Conservation (phyloP, 2,329 filamentous ascomycete species). For the Anthostomella pinea region DNA sequence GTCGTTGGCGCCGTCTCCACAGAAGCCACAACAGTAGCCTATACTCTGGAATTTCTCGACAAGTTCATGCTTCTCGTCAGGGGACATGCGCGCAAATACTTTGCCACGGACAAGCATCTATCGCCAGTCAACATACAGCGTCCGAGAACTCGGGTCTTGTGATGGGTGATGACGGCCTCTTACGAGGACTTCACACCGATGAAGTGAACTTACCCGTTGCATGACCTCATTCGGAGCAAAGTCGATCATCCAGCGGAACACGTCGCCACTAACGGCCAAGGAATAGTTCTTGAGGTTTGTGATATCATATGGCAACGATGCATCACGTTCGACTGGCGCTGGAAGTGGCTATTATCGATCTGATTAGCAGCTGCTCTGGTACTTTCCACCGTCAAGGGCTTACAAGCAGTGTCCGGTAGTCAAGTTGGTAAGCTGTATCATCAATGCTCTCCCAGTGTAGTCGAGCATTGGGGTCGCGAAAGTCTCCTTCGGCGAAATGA, state of each 20-base stretch:
- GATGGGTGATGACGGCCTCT: background rate
- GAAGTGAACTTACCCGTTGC: conserved; percentile 53
- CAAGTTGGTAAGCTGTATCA: conserved; percentile 72
- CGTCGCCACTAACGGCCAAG: conserved; percentile 84
- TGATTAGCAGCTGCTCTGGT: conserved; percentile 2
- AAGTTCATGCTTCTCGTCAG: conserved; percentile 96
- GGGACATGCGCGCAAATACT: conserved; percentile 97
- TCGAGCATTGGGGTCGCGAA: conserved; percentile 67
- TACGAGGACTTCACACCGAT: background rate
- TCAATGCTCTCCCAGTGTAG: conserved; percentile 95
- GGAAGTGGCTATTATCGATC: conserved; percentile 60
- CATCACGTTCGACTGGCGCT: conserved; percentile 67
- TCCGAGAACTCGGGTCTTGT: no score
- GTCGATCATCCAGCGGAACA: conserved; percentile 95
- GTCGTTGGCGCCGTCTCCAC: conserved; percentile 95
- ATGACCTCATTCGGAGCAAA: conserved; percentile 80
- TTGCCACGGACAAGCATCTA: conserved; percentile 88
- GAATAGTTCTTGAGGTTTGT: conserved; percentile 81
- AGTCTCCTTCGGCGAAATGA: conserved; percentile 76
- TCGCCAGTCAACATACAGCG: conserved; percentile 8
- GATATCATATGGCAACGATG: conserved; percentile 82
- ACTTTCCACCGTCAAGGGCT: conserved; percentile 18
- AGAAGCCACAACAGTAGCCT: conserved; percentile 93
- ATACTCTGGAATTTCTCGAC: conserved; percentile 97
- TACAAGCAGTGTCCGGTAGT: conserved; percentile 72